Conservation (phyloP, 192 early-diverging fungal species). For the Backusella circina region DNA sequence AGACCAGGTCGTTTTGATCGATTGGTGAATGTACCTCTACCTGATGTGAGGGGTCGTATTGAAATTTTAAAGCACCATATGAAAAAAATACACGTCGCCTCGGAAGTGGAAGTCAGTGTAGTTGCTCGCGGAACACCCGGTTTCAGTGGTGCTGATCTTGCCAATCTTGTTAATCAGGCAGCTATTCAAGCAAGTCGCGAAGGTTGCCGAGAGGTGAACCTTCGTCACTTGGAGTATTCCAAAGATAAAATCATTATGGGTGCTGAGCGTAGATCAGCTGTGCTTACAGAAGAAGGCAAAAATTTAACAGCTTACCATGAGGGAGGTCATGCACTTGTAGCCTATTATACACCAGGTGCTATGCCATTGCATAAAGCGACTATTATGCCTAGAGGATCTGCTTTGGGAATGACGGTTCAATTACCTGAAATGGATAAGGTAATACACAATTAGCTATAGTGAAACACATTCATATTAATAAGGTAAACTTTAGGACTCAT, state of each 20-base stretch:
- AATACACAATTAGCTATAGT: not conserved
- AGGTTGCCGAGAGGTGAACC: constrained; percentile 63
- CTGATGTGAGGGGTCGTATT: constrained; percentile 94
- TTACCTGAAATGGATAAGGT: constrained; percentile 88
- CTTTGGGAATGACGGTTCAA: constrained; percentile 87
- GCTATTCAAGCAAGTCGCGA: constrained; percentile 93
- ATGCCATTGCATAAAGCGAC: constrained; percentile 98
- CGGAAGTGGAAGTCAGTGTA: constrained; percentile 72
- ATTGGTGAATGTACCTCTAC: constrained; percentile 88
- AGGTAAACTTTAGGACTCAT: constrained; percentile 42
- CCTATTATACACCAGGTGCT: constrained; percentile 92
- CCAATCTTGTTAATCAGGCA: constrained; percentile 96
- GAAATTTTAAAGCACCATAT: constrained; percentile 92
- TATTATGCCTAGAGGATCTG: constrained; percentile 92
- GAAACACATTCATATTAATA: not conserved
- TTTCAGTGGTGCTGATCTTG: constrained; percentile 98
- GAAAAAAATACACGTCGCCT: constrained; percentile 67
- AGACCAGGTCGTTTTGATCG: constrained; percentile 98
- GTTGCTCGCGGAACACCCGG: constrained; percentile 97
- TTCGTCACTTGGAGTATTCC: constrained; percentile 91
- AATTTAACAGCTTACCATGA: constrained; percentile 96
- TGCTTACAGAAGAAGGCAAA: constrained; percentile 87
- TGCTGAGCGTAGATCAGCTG: constrained; percentile 87
- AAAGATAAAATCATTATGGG: constrained; percentile 99
- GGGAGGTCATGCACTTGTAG: constrained; percentile 95